Evolutionary conservation across 1,139 yeast genomes (phyloP), one percentile per base, ranked within the genome.

Genomic region (Lodderomyces pseudojiufengensis): DNA sequence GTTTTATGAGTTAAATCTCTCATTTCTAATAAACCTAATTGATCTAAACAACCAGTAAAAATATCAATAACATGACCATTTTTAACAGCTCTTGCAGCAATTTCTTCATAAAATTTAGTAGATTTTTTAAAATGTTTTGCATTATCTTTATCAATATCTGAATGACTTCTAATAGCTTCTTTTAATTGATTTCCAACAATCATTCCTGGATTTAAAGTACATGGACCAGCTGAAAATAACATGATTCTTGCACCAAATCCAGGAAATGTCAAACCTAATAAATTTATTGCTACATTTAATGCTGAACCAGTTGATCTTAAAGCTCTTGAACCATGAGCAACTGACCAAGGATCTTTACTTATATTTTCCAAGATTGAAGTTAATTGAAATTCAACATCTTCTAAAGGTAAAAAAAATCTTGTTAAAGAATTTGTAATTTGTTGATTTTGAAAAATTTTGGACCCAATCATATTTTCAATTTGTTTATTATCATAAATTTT

Each of bases 41-140:
- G 98, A 65, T 92, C 99, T 58, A 88, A 90, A 65, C 97, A 88
- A 42, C 98, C 98, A 27, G 95, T 97, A 65, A 88, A 90, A 36
- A 92, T 79, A 62, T 92, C 98, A 37, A 92, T 80, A 16, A 94
- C 78, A 55, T 88, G 97, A 18, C 94, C 86, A 56, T 86, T 84
- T 37, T 78, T 75, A 38, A 73, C 75, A 29, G 66, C 69, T 49
- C 84, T 84, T 38, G 80, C 76, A 27, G 95, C 86, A 35, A 92
- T 60, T 21, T 73, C 70, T 46, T 86, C 95, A 62, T 90, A 94
- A 56, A 80, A 90, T 61, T 87, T 84, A 51, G 73, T 75, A 2
- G 98, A 96, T 61, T 87, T 86, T 59, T 88, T 86, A 68, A 83
- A 86, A 62, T 92, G 97, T 60, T 84, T 84, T 39, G 97, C 96